Evolutionary conservation across 345 rosid species (phyloP).

Genomic region (Lepidium africanum): DNA sequence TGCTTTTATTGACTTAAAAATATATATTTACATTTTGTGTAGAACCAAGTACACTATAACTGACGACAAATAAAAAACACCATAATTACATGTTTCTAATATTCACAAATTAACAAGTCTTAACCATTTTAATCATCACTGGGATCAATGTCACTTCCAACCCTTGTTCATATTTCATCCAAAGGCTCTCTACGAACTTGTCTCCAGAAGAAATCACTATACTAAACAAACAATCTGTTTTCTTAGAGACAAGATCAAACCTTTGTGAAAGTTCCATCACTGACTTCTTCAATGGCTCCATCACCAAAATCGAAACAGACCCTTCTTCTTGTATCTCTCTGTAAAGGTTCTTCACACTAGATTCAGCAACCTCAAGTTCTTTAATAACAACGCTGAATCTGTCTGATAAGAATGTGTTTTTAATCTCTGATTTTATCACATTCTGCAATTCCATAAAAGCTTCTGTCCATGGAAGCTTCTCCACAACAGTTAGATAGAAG

Average conservation of each 20-base stretch:
- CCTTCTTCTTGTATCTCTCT: conserved; percentile 49
- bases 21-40: background rate
- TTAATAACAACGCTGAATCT: conserved; percentile 35
- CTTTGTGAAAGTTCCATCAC: conserved; percentile 51
- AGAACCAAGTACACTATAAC: background rate
- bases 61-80: no score
- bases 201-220: conserved; percentile 61
- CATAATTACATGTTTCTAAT: background rate
- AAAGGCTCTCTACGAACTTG: conserved; percentile 59
- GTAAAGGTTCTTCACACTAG: conserved; percentile 43
- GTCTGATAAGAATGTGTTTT: conserved; percentile 32
- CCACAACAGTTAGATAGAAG: conserved; percentile 36
- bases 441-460: conserved; percentile 49
- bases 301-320: conserved; percentile 17
- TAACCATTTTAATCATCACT: background rate
- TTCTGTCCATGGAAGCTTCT: conserved; percentile 47
- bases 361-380: conserved; percentile 54
- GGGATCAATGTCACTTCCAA: conserved; percentile 5
- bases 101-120: conserved; percentile 8
- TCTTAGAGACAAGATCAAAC: conserved; percentile 50
- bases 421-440: conserved; percentile 38
- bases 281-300: conserved; percentile 31
- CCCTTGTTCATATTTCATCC: conserved; percentile 32
- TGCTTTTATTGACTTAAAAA: no score
- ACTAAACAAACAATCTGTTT: conserved; percentile 50